Evolutionary conservation across 257 asterid species (phyloP).

Genomic region (Cynanchum wilfordii): DNA sequence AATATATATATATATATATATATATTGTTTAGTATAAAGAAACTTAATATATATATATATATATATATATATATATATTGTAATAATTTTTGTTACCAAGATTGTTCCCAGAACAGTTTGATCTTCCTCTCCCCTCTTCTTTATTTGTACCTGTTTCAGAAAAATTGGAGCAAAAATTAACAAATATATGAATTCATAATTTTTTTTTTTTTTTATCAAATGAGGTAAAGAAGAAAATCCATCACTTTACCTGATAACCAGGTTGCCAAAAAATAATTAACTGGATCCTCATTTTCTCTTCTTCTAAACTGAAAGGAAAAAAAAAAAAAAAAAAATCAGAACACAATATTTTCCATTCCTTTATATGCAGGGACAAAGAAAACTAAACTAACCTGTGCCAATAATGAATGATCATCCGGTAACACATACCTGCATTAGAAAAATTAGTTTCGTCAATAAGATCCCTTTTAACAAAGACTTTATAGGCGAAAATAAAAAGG

Average conservation of each 20-base stretch:
- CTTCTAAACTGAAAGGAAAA: constrained; percentile 39
- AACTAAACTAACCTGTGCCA: constrained; percentile 37
- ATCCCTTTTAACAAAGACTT: too few relatives aligned
- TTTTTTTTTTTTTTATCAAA: too few relatives aligned
- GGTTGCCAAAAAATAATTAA: constrained; percentile 52
- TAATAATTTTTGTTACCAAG: constrained; percentile 33
- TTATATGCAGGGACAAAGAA: background rate
- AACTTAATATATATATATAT: too few relatives aligned
- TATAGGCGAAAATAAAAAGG: too few relatives aligned
- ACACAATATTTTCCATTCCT: too few relatives aligned
- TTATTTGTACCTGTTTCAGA: constrained; percentile 9
- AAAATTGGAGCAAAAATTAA: background rate
- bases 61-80: background rate
- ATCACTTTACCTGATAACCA: constrained; percentile 33
- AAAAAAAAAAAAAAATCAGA: background rate
- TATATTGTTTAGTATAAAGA: background rate
- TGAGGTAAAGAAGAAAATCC: too few relatives aligned
- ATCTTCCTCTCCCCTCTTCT: constrained; percentile 5
- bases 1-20: background rate
- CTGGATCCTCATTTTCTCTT: constrained; percentile 41
- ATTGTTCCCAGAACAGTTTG: constrained; percentile 39
- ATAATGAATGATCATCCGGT: constrained; percentile 53
- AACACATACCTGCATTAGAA: constrained; percentile 49
- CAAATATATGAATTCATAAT: too few relatives aligned
- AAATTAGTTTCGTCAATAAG: too few relatives aligned